These are phyloP conservation scores for Phytophthora melonis DNA, from an alignment of 352 stramenopile genomes.

Conservation along the genomic window DNA sequence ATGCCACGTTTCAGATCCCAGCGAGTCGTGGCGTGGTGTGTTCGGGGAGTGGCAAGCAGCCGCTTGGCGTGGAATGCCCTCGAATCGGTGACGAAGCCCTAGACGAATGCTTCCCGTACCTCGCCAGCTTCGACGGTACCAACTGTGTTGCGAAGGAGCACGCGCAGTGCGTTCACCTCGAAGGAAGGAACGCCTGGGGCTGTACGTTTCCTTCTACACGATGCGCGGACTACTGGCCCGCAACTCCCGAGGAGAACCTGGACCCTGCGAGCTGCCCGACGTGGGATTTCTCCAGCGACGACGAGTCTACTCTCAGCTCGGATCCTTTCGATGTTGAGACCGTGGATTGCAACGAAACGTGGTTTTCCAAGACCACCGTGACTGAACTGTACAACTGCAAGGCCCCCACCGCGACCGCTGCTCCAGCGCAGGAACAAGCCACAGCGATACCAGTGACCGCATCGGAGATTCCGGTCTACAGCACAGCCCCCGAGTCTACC, in stretches of 20 bases:
- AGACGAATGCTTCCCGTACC: constrained; percentile 45
- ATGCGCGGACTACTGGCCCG: constrained; percentile 21
- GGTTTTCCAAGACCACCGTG: constrained; percentile 46
- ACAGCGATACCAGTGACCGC: constrained; percentile 1
- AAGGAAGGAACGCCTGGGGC: constrained; percentile 42
- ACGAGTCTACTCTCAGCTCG: not conserved
- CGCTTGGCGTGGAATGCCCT: constrained; percentile 43
- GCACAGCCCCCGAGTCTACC: not conserved
- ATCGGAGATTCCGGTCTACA: constrained; percentile 28
- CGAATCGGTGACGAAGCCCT: constrained; percentile 34
- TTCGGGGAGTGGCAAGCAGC: constrained; percentile 32
- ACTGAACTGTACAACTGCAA: constrained; percentile 35
- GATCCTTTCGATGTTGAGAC: constrained; percentile 27
- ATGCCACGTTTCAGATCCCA: constrained; percentile 51
- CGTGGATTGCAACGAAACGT: constrained; percentile 27
- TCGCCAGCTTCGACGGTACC: constrained; percentile 36
- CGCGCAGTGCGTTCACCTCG: constrained; percentile 43
- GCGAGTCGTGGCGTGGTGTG: constrained; percentile 42
- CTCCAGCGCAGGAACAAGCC: constrained; percentile 10
- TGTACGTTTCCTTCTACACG: constrained; percentile 51
- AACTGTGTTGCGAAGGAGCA: constrained; percentile 49
- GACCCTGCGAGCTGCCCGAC: constrained; percentile 29
- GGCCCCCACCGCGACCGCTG: not conserved
- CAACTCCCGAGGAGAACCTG: not conserved
- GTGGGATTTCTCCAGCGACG: constrained; percentile 38